Evolutionary conservation across 2,329 filamentous ascomycete genomes (phyloP), one percentile per base, ranked within the genome.

Genomic region (Arthroderma uncinatum): DNA sequence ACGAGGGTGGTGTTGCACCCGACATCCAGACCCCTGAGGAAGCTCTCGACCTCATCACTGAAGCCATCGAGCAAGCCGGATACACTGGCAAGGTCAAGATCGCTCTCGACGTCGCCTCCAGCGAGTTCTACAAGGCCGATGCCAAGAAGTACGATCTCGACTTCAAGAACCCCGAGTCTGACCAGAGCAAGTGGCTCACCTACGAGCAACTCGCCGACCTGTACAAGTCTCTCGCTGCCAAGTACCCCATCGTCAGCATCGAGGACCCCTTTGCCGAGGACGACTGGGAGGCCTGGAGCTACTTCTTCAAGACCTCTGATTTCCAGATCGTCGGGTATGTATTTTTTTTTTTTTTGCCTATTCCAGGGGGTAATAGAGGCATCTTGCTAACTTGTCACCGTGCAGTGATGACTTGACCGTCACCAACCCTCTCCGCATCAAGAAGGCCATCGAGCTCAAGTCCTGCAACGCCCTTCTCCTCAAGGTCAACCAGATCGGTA

Each of bases 401-500:
- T 44, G 42, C 57, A 78, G 86, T 80, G 93, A 98, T 73, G 93
- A 98, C 74, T 78, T 98, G 82, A 97, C 93, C 65, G 93, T 98
- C 77, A 98, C 93, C 77, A 98, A 98, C 85, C 93, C 93, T 63
- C 79, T 88, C 69, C 92, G 93, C 77, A 98, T 98, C 84, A 96
- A 97, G 89, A 95, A 94, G 83, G 93, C 93, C 70, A 95, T 97
- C 67, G 91, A 97, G 76, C 86, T 93, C 71, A 98, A 98, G 87
- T 89, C 93, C 69, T 93, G 91, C 85, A 97, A 98, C 73, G 88
- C 91, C 64, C 87, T 98, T 60, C 84, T 98, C 62, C 89, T 98
- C 74, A 98, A 98, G 87, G 91, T 98, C 77, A 98, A 98, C 87
- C 93, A 98, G 83, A 98, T 98, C 69, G 93, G 93, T 78, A 96